A percentile compares a stretch with the other conserved stretches of the same genome.
These are phyloP conservation scores for Trypanosoma vivax DNA, from an alignment of 208 protist species.

Conservation along the genomic window DNA sequence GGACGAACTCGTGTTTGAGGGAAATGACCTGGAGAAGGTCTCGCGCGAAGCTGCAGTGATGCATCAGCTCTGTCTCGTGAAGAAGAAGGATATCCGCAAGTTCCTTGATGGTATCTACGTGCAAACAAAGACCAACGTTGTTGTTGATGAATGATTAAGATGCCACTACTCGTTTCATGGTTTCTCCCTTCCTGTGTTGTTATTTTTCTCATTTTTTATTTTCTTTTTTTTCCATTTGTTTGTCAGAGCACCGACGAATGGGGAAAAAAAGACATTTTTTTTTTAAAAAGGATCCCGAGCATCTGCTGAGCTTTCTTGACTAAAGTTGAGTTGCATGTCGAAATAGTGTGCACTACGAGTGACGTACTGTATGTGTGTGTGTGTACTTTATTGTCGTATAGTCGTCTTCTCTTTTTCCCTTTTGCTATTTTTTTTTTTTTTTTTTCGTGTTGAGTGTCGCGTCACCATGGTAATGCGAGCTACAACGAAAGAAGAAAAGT, in stretches of 20 bases:
- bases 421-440: no score
- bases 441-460: not conserved
- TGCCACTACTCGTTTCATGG: slow-evolving; percentile 4
- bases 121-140: slow-evolving; percentile 91
- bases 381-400: no score
- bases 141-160: slow-evolving; percentile 40
- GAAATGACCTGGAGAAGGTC: slow-evolving; percentile 93
- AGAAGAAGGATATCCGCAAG: slow-evolving; percentile 99
- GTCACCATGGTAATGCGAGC: no score
- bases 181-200: slow-evolving; percentile 14
- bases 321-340: no score
- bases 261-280: no score
- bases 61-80: slow-evolving; percentile 93
- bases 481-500: no score
- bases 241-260: not conserved
- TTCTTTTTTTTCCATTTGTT: slow-evolving; percentile 4
- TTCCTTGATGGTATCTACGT: slow-evolving; percentile 99
- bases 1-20: slow-evolving; percentile 96
- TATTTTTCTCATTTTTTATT: slow-evolving; percentile 9
- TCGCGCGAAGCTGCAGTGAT: slow-evolving; percentile 93
- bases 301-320: no score
- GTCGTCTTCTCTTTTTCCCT: not conserved
- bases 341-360: no score
- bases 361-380: no score
- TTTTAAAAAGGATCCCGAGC: no score